Base-by-base conservation (phyloP, 208 protist species). In the Wallacemonas collosoma region DNA sequence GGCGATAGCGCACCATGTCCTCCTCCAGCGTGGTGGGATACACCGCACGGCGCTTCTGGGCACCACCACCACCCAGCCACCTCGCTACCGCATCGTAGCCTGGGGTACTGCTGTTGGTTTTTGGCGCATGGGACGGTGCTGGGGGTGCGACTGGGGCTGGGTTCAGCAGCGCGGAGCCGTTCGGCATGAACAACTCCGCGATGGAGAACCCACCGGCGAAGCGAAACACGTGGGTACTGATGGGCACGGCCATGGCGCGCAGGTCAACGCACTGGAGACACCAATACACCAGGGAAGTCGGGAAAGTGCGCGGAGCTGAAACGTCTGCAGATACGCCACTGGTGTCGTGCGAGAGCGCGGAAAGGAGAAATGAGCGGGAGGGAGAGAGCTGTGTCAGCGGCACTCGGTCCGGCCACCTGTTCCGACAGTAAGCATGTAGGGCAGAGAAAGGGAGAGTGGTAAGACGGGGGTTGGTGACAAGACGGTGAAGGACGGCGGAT, bases 151-250 rank as follows among this genome's bases (percentile, higher is more conserved):
- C 56, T 4, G 35, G 54, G 12, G 17, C 61, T 35, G 64, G 57
- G 26, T 64, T 69, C 1, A 72, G 12, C 15, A 67, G 68, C 5
- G 77, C 17, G 45, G 60, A 65, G 40, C 60, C 60, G 43, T 65
- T 65, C 41, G 70, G 71, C 38, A 82, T 35, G 48, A 66, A 50
- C 38, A 78, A 66, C 44, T 85, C 79, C 1, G 72, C 73, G 43
- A 88, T 83, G 14, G 79, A 54, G 60, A 83, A 88, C 2, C 83
- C 83, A 68, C 83, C 79, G 12, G 66, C 51, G 14, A 83, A 36
- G 15, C 72, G 51, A 71, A 88, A 88, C 3, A 84, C 7, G 72
- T 60, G 17, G 65, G 71, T 45, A 54, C 76, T 14, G 48, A 54
- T 48, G 47, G 56, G 12, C 74, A 69, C n/a, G 36, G 51, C 53